Percentiles rank a stretch among this genome's conserved stretches.
phyloP scores from a whole-genome alignment of 1,284 basidiomycete genomes.

The Irpex rosettiformis region DNA sequence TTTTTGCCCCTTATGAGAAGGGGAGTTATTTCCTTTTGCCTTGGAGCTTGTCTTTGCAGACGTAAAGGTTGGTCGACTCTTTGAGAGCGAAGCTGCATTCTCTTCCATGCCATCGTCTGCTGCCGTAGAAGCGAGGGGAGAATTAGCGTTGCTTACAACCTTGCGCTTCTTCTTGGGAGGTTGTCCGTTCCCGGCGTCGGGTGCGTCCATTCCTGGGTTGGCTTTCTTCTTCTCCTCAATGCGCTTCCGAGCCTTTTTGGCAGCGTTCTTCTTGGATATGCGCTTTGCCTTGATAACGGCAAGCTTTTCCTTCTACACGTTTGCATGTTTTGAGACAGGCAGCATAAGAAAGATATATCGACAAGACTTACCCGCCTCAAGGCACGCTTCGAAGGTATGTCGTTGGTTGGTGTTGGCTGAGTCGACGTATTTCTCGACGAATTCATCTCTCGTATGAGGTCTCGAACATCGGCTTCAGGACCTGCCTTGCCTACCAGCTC shows the following conservation, averaged over 20 bases:
- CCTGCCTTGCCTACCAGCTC: constrained; percentile 35
- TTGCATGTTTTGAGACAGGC: background rate
- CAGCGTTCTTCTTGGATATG: constrained; percentile 33
- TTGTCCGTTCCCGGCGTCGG: background rate
- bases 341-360: constrained; percentile 28
- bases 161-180: constrained; percentile 29
- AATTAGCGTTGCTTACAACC: constrained; percentile 7
- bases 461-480: constrained; percentile 44
- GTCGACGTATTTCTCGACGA: constrained; percentile 5
- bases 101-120: background rate
- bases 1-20: too few species aligned
- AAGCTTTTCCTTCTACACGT: constrained; percentile 42
- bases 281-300: constrained; percentile 37
- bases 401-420: constrained; percentile 9
- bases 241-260: constrained; percentile 19
- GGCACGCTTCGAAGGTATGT: constrained; percentile 45
- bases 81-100: background rate
- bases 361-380: constrained; percentile 47
- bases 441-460: constrained; percentile 36
- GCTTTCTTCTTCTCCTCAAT: constrained; percentile 7
- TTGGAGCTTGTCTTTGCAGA: too few species aligned
- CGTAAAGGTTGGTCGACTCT: too few species aligned
- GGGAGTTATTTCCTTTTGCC: too few species aligned
- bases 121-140: background rate
- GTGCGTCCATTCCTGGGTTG: background rate